Conservation (phyloP, 805 yeast species). For the Yueomyces sp. region DNA sequence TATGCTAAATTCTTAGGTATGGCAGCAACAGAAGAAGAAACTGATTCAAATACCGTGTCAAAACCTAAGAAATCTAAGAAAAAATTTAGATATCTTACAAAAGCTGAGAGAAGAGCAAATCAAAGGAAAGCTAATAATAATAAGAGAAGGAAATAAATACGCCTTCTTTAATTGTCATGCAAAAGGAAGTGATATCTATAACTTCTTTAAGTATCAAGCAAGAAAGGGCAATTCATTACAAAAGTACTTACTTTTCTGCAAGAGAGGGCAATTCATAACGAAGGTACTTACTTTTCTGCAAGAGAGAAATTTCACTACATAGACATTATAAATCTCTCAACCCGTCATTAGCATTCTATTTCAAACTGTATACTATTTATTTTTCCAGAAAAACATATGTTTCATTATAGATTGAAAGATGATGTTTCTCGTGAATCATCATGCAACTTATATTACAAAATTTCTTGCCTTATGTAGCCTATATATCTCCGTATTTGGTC, state of each 20-base stretch:
- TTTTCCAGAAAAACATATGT: no score
- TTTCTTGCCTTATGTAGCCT: background rate
- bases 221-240: no score
- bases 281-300: no score
- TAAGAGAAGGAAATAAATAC: constrained; percentile 20
- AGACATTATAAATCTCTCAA: background rate
- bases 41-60: constrained; percentile 5
- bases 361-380: no score
- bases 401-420: no score
- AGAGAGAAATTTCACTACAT: no score
- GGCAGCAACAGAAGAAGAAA: constrained; percentile 27
- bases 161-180: background rate
- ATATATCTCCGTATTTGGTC: background rate
- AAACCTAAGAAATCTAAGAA: constrained; percentile 37
- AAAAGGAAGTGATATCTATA: background rate
- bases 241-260: no score
- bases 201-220: background rate
- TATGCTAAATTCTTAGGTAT: constrained; percentile 61
- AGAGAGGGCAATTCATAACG: no score
- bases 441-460: no score
- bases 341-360: background rate
- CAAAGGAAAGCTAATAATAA: constrained; percentile 33
- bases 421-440: no score
- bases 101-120: constrained; percentile 56
- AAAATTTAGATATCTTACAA: constrained; percentile 81